Evolutionary conservation across 169 alveolate genomes (phyloP).

Genomic region (Plasmodium knowlesi): DNA sequence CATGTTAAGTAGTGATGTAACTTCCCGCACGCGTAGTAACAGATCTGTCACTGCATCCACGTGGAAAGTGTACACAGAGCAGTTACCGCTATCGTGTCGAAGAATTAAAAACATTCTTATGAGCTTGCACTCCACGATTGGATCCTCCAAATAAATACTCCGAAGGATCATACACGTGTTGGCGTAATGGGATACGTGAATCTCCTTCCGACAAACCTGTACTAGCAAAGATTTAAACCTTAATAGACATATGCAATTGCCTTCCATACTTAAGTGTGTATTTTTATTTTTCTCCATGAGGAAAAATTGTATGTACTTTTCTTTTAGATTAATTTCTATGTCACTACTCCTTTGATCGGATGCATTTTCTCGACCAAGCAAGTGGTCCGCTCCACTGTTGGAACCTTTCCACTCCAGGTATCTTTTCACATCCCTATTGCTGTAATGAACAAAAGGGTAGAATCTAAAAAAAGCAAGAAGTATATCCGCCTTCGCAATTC

Average conservation of each 20-base stretch:
- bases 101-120: conserved; percentile 1
- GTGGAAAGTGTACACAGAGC: conserved; percentile 6
- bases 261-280: conserved; percentile 19
- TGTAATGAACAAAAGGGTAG: conserved; percentile 3
- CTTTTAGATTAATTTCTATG: neutral
- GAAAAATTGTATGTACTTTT: neutral
- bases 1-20: neutral
- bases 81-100: neutral
- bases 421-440: neutral
- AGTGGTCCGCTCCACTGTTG: neutral
- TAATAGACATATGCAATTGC: neutral
- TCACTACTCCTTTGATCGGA: neutral
- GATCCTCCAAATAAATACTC: neutral
- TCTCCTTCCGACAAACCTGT: conserved; percentile 35
- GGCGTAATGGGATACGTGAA: neutral
- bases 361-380: neutral
- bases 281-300: neutral
- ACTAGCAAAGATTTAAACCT: conserved; percentile 3
- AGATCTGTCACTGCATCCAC: neutral
- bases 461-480: conserved; percentile 13
- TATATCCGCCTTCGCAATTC: neutral
- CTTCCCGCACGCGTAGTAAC: neutral
- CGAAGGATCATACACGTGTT: conserved; percentile 38
- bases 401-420: neutral
- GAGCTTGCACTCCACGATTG: conserved; percentile 1